Evolutionary conservation across 176 grass and related monocot genomes (phyloP), one percentile per base, ranked within the genome.

Genomic region (Musa acuminata): DNA sequence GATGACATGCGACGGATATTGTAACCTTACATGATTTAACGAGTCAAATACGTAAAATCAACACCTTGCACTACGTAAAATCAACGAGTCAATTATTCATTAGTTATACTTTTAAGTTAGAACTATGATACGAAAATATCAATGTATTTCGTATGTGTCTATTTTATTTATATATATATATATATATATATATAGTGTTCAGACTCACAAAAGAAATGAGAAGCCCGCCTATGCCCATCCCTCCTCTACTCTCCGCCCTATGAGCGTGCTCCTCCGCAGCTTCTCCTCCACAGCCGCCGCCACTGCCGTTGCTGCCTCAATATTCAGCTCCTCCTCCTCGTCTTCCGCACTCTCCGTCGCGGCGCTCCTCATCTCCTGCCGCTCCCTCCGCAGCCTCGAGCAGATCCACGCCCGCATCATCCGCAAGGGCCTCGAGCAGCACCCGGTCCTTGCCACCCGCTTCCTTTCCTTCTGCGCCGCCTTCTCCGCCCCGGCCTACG

Each of bases 351-450:
- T 51, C 19, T 64, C 74, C 19, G 78, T 72, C 13, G 68, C 67
- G 11, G 19, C 54, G 0, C 78, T 80, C 13, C 72, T 74, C 67
- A 49, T 49, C 17, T 57, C 17, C 66, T 75, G 85, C 26, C 58
- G 77, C 19, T 72, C 63, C 12, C 72, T 83, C 55, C 75, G 80
- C 43, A 69, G 83, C 16, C 90, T 97, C 48, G 80, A 90, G 51
- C 79, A 67, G 55, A 74, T 93, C 77, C 90, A 97, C 82, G 80
- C 81, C 52, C 83, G 88, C 14, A 87, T 97, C 80, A 82, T 89
- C 26, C 87, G 85, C 68, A 77, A 77, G n/a, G 80, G 80, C 62
- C 75, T 87, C 71, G 80, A 82, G 63, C 84, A 81, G 14, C 75
- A 87, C 24, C 80, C 75, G 9, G 52, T 77, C 53, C 71, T 82